A percentile compares a stretch with the other conserved stretches of the same genome.
Conservation (phyloP, 2,329 filamentous ascomycete genomes). For the Rhinocladiella similis region DNA sequence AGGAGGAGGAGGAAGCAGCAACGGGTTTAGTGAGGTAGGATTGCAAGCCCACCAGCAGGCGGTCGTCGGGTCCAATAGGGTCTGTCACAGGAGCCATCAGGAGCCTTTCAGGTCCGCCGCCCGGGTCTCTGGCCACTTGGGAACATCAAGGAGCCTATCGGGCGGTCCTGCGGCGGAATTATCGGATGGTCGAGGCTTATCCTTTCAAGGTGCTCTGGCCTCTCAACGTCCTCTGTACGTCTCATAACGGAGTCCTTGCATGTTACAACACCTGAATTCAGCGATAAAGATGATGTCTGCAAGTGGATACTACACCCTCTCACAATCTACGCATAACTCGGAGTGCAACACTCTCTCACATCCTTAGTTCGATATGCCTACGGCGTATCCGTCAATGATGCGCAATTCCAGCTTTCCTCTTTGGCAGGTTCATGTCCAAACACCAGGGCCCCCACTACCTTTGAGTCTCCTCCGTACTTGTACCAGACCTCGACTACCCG, state of each 20-base stretch:
- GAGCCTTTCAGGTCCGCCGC: slow-evolving; percentile 4
- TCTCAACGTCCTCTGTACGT: neutral
- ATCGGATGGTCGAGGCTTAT: slow-evolving; percentile 12
- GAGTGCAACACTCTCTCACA: neutral
- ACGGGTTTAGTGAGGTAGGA: slow-evolving; percentile 20
- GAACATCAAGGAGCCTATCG: slow-evolving; percentile 6
- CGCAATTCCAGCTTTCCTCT: neutral
- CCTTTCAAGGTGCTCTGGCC: neutral
- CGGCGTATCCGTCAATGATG: neutral
- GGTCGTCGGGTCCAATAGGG: neutral
- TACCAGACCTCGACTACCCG: neutral
- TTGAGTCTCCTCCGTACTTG: neutral
- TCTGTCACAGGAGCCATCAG: neutral
- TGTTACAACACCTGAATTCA: neutral
- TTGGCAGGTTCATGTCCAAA: slow-evolving; percentile 9
- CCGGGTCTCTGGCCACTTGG: slow-evolving; percentile 1
- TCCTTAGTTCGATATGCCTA: too few species aligned
- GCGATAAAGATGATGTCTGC: neutral
- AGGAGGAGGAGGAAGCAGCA: neutral
- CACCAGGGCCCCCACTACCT: slow-evolving; percentile 13
- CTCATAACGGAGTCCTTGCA: neutral
- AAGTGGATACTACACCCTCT: slow-evolving; percentile 1
- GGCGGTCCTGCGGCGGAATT: slow-evolving; percentile 11
- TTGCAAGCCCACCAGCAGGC: slow-evolving; percentile 3
- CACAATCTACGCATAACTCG: slow-evolving; percentile 4